phyloP scores from a whole-genome alignment of 2,329 filamentous ascomycete species.

The Diaporthe aspalathi region DNA sequence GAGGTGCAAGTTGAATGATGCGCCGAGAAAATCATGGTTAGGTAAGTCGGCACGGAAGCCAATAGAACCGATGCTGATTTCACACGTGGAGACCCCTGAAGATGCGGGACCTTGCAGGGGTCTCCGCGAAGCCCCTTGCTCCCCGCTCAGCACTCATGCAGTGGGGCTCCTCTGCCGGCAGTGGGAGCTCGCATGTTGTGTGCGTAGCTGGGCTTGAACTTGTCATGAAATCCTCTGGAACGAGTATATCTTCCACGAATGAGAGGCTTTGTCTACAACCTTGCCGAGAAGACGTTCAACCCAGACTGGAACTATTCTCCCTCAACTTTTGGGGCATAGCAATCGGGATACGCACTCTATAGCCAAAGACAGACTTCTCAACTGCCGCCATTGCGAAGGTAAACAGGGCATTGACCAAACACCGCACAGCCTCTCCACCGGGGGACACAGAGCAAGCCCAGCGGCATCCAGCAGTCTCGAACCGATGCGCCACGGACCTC shows the following conservation, averaged over 20 bases:
- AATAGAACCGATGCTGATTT: conserved; percentile 43
- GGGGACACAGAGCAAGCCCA: conserved; percentile 4
- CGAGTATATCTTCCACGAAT: neutral
- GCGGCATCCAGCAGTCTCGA: conserved; percentile 24
- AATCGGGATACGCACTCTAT: conserved; percentile 6
- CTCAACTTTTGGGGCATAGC: neutral
- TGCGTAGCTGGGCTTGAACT: neutral
- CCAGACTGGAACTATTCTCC: neutral
- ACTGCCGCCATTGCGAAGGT: neutral
- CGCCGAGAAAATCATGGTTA: conserved; percentile 42
- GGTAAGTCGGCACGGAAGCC: conserved; percentile 42
- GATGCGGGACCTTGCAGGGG: conserved; percentile 43
- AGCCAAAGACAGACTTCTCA: neutral
- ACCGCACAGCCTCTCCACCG: neutral
- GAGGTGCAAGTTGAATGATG: conserved; percentile 44
- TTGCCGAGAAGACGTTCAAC: no score
- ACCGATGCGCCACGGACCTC: neutral
- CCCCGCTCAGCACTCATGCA: neutral
- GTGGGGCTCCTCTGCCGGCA: neutral
- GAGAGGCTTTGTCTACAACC: no score
- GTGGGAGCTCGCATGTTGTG: neutral
- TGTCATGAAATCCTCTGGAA: neutral
- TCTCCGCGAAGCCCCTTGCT: no score
- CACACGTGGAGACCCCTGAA: conserved; percentile 41
- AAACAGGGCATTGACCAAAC: neutral